Evolutionary conservation across 768 basidiomycete species (phyloP).

Genomic region (Trichaptum fuscoviolaceum): DNA sequence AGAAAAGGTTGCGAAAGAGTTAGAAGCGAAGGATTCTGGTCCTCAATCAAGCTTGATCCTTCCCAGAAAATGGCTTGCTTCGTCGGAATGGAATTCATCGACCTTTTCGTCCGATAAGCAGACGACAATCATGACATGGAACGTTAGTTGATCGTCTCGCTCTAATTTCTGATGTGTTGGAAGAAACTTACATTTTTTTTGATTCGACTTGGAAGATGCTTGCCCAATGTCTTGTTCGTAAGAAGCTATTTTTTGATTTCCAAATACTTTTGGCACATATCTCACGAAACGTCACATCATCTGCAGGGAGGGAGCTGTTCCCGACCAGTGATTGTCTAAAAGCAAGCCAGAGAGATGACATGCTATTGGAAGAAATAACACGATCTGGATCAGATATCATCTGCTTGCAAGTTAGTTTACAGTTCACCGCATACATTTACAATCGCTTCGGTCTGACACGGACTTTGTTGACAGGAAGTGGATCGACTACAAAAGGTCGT

Average conservation of each 20-base stretch:
- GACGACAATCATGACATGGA: constrained; percentile 71
- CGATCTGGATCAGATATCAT: constrained; percentile 72
- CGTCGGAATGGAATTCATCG: constrained; percentile 4
- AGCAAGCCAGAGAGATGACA: constrained; percentile 62
- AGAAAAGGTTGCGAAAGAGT: constrained; percentile 14
- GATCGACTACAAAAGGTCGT: constrained; percentile 72
- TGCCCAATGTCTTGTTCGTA: constrained; percentile 76
- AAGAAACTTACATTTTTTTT: constrained; percentile 13
- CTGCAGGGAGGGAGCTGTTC: constrained; percentile 70
- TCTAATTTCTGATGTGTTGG: constrained; percentile 9
- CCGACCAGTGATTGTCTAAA: constrained; percentile 84
- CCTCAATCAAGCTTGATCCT: constrained; percentile 18
- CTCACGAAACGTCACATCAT: constrained; percentile 2
- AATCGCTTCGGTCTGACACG: constrained; percentile 6
- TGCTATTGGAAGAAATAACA: constrained; percentile 74
- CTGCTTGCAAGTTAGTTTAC: constrained; percentile 69
- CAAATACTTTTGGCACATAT: neutral
- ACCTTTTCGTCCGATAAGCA: constrained; percentile 5
- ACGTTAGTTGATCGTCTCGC: constrained; percentile 45
- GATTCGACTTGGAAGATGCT: constrained; percentile 44
- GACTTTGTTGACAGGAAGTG: constrained; percentile 59
- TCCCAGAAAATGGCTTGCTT: constrained; percentile 33
- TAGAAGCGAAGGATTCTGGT: constrained; percentile 17
- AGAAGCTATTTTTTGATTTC: constrained; percentile 26
- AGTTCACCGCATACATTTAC: constrained; percentile 2